Conservation (phyloP, 169 alveolate species). For the Plasmodium falciparum region DNA sequence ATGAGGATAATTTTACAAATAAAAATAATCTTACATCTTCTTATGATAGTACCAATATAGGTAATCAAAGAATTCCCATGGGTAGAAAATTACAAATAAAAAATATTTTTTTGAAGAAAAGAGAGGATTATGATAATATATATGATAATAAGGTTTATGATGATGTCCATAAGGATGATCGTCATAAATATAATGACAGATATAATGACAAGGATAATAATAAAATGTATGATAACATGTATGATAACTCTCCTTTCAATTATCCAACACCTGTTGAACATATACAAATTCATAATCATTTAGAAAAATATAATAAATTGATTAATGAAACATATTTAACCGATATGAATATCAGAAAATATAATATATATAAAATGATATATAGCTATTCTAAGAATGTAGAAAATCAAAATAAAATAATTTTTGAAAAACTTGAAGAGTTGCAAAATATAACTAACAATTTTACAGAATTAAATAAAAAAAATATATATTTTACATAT, state of each 20-base stretch:
- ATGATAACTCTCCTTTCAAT: no score
- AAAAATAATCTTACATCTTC: not conserved
- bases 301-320: constrained; percentile 12
- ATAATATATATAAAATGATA: constrained; percentile 39
- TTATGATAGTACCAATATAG: constrained; percentile 5
- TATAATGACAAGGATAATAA: not conserved
- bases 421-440: constrained; percentile 12
- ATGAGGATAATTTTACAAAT: not conserved
- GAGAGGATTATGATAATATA: not conserved
- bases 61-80: not conserved
- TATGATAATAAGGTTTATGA: not conserved
- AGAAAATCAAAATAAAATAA: constrained; percentile 24
- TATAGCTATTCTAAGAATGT: constrained; percentile 44
- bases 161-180: not conserved
- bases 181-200: not conserved
- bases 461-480: not conserved
- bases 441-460: constrained; percentile 21
- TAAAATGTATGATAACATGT: no score
- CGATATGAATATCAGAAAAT: constrained; percentile 41
- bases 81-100: no score
- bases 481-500: not conserved
- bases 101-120: not conserved
- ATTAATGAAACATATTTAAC: constrained; percentile 23
- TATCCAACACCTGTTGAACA: constrained; percentile 9
- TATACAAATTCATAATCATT: constrained; percentile 27